These are phyloP conservation scores for Chiua virens DNA, from an alignment of 768 basidiomycete genomes.

Conservation along the genomic window DNA sequence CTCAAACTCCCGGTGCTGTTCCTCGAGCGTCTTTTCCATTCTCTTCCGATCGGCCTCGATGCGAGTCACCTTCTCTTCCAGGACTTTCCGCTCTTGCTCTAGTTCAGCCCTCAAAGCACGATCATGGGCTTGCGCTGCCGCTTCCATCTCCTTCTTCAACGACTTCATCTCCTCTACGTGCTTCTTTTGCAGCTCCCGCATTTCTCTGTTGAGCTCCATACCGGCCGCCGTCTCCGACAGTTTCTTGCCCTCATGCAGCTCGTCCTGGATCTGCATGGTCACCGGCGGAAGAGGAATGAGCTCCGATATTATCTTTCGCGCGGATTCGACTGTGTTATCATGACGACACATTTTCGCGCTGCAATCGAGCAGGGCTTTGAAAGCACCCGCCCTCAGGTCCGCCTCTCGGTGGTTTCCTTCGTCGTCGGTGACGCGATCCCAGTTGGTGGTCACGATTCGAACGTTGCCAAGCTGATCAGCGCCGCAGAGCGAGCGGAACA, in stretches of 20 bases:
- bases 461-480: too few species aligned
- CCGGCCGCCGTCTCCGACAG: slow-evolving; percentile 47
- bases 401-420: slow-evolving; percentile 27
- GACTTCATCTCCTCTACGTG: slow-evolving; percentile 38
- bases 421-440: slow-evolving; percentile 34
- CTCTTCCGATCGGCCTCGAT: background rate
- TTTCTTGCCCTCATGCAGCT: slow-evolving; percentile 42
- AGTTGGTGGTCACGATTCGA: too few species aligned
- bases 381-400: slow-evolving; percentile 37
- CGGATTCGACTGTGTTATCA: slow-evolving; percentile 38
- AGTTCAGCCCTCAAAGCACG: background rate
- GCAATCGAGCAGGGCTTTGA: slow-evolving; percentile 43
- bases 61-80: slow-evolving; percentile 1
- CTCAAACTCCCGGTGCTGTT: background rate
- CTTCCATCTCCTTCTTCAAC: slow-evolving; percentile 42
- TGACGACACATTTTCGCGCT: slow-evolving; percentile 43
- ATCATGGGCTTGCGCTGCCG: slow-evolving; percentile 29
- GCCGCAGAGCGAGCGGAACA: too few species aligned
- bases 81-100: background rate
- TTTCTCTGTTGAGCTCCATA: slow-evolving; percentile 44
- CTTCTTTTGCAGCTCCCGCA: slow-evolving; percentile 41
- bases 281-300: slow-evolving; percentile 37
- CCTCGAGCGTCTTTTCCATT: slow-evolving; percentile 1
- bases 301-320: too few species aligned
- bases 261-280: slow-evolving; percentile 46